These are phyloP conservation scores for Alloteropsis angusta DNA, from an alignment of 202 grass and related monocot species.

Conservation along the genomic window DNA sequence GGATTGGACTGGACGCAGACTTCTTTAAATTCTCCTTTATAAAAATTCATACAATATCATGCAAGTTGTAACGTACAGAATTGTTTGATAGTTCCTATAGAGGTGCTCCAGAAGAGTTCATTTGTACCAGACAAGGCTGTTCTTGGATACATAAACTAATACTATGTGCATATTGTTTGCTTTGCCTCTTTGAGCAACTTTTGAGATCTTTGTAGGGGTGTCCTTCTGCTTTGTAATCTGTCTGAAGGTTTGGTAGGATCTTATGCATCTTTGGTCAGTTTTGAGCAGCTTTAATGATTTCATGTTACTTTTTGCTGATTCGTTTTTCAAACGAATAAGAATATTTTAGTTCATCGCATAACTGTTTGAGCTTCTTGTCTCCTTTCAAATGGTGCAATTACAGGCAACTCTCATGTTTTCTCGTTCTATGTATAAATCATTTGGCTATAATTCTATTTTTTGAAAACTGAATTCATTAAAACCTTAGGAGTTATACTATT, in stretches of 20 bases:
- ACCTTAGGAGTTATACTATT: background rate
- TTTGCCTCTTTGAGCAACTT: conserved; percentile 30
- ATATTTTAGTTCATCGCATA: background rate
- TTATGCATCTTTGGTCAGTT: conserved; percentile 28
- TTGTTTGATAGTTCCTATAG: conserved; percentile 25
- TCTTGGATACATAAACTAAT: conserved; percentile 32
- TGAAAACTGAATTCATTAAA: background rate
- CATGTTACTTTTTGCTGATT: conserved; percentile 15
- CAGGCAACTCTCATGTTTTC: background rate
- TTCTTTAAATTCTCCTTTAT: conserved; percentile 16
- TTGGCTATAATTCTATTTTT: background rate
- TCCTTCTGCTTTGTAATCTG: conserved; percentile 7
- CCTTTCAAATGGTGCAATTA: background rate
- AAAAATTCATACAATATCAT: conserved; percentile 22
- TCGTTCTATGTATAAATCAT: background rate
- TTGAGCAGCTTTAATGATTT: conserved; percentile 41
- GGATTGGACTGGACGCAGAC: conserved; percentile 16
- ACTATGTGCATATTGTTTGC: background rate
- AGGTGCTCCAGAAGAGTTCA: conserved; percentile 28
- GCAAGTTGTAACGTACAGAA: conserved; percentile 27
- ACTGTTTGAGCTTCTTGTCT: conserved; percentile 14
- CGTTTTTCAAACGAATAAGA: background rate
- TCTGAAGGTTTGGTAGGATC: conserved; percentile 42
- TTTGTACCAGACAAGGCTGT: conserved; percentile 34
- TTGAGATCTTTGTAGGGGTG: conserved; percentile 19